Evolutionary conservation across 345 rosid genomes (phyloP).

Genomic region (Stellera chamaejasme): DNA sequence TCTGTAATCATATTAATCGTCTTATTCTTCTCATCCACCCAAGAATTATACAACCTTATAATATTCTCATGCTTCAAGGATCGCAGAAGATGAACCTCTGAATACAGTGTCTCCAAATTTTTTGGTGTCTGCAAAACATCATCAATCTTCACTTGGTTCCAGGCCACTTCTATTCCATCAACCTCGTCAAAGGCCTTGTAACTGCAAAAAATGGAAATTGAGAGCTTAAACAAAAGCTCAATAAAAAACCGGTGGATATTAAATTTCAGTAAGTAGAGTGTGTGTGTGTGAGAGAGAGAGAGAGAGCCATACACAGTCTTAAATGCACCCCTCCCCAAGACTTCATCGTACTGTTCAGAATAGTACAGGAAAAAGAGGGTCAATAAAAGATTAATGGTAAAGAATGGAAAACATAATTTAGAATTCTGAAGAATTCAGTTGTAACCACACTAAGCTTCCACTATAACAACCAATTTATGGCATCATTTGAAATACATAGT

Average conservation of each 20-base stretch:
- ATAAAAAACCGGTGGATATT: neutral
- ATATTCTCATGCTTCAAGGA: slow-evolving; percentile 75
- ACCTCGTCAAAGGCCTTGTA: slow-evolving; percentile 86
- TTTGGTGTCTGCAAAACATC: slow-evolving; percentile 70
- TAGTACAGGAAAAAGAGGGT: too few species aligned
- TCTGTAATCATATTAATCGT: slow-evolving; percentile 96
- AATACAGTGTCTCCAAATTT: slow-evolving; percentile 66
- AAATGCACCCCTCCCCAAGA: slow-evolving; percentile 91
- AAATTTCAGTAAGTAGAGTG: neutral
- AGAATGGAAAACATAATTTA: slow-evolving; percentile 14
- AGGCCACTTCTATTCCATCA: slow-evolving; percentile 88
- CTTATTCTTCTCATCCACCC: slow-evolving; percentile 83
- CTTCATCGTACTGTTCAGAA: slow-evolving; percentile 53
- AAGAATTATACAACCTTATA: slow-evolving; percentile 63
- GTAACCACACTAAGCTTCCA: neutral
- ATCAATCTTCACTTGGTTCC: slow-evolving; percentile 78
- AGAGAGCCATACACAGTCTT: slow-evolving; percentile 80
- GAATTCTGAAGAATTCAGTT: neutral
- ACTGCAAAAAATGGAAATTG: slow-evolving; percentile 21
- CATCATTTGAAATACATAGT: neutral
- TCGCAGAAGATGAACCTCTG: slow-evolving; percentile 78
- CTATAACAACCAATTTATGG: neutral
- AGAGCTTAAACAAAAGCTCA: slow-evolving; percentile 3
- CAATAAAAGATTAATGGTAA: too few species aligned
- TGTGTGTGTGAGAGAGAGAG: slow-evolving; percentile 6